Percentiles rank a stretch among this genome's conserved stretches.
These are phyloP conservation scores for Myrica gale DNA, from an alignment of 306 rosid genomes.

Conservation along the genomic window DNA sequence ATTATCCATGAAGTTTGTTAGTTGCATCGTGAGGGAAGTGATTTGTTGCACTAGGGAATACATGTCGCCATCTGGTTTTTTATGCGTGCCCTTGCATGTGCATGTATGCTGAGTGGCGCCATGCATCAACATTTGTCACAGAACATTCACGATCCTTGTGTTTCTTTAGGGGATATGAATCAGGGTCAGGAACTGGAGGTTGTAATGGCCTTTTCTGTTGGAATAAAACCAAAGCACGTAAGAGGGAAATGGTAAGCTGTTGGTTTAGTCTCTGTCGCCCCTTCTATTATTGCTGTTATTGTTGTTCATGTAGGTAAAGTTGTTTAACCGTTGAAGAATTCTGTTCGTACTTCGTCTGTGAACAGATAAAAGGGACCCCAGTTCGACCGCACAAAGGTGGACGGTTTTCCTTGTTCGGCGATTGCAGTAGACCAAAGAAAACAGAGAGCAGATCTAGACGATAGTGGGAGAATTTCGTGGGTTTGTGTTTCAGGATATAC, in stretches of 20 bases:
- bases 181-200: conserved; percentile 64
- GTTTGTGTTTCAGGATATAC: conserved; percentile 19
- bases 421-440: conserved; percentile 67
- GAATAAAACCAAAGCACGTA: conserved; percentile 56
- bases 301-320: neutral
- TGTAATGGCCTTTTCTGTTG: conserved; percentile 77
- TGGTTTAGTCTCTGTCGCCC: neutral
- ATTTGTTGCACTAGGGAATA: neutral
- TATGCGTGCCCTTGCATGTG: neutral
- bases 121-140: neutral
- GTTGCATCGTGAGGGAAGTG: neutral
- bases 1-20: neutral
- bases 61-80: neutral
- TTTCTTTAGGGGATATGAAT: conserved; percentile 73
- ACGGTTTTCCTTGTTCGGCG: conserved; percentile 62
- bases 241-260: conserved; percentile 60
- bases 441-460: conserved; percentile 40
- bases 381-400: conserved; percentile 54
- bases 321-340: conserved; percentile 18
- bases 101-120: neutral
- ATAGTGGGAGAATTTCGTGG: conserved; percentile 27
- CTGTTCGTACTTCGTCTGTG: conserved; percentile 7
- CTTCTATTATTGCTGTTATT: neutral
- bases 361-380: conserved; percentile 62
- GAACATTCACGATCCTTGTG: conserved; percentile 13